Percentiles rank a stretch among this genome's conserved stretches.
These are phyloP conservation scores for Talaromyces sp. DNA, from an alignment of 2,329 filamentous ascomycete genomes.

Conservation along the genomic window DNA sequence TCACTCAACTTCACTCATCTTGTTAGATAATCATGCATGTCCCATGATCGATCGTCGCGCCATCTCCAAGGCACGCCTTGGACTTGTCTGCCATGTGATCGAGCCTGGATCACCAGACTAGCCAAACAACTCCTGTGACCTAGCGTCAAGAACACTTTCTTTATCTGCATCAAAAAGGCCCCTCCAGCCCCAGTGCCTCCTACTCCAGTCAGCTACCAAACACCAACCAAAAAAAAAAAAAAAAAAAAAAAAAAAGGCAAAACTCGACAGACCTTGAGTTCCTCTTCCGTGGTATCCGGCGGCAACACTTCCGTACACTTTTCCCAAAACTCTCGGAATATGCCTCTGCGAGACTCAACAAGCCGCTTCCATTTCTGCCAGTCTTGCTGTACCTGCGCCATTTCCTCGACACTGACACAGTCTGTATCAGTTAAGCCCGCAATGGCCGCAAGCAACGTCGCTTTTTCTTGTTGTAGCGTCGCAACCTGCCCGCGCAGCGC, in stretches of 20 bases:
- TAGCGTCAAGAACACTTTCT: too few relatives aligned
- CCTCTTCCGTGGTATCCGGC: slow-evolving; percentile 42
- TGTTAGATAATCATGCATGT: background rate
- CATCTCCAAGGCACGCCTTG: background rate
- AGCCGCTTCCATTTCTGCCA: slow-evolving; percentile 41
- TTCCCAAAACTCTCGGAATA: slow-evolving; percentile 48
- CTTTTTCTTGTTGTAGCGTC: slow-evolving; percentile 41
- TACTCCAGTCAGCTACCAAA: background rate
- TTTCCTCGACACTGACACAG: slow-evolving; percentile 46
- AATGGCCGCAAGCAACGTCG: slow-evolving; percentile 35
- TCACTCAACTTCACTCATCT: background rate
- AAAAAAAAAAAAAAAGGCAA: background rate
- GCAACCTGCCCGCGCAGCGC: slow-evolving; percentile 44
- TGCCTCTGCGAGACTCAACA: slow-evolving; percentile 40
- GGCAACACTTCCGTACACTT: slow-evolving; percentile 43
- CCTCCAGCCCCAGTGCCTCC: slow-evolving; percentile 9
- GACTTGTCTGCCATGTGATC: background rate
- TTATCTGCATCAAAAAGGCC: background rate
- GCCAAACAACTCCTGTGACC: background rate
- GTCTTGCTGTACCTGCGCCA: slow-evolving; percentile 40
- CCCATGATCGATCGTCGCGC: background rate
- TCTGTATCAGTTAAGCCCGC: slow-evolving; percentile 8
- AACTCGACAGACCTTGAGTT: slow-evolving; percentile 42
- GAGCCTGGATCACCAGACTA: background rate
- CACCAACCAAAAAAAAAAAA: background rate